Evolutionary conservation across 352 stramenopile genomes (phyloP).

Genomic region (Globisporangium nunn): DNA sequence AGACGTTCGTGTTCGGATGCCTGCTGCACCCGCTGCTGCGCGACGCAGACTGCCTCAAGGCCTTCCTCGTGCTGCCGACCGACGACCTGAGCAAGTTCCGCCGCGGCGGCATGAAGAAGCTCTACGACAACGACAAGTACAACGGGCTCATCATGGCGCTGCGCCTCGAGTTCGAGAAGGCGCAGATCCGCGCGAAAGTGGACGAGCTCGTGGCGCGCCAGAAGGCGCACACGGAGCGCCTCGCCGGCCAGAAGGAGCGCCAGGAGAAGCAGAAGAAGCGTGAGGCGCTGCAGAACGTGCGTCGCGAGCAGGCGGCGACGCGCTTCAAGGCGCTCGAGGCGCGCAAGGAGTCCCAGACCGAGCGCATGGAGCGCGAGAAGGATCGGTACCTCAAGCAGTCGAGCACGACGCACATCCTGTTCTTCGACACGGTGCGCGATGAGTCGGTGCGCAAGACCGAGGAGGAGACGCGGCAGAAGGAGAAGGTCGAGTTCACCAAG

Average conservation of each 20-base stretch:
- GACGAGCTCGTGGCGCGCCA: constrained; percentile 57
- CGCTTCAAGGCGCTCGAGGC: constrained; percentile 78
- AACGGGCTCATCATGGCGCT: constrained; percentile 66
- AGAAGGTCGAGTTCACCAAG: constrained; percentile 88
- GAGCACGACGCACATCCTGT: constrained; percentile 71
- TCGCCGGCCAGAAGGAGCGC: constrained; percentile 53
- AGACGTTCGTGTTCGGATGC: constrained; percentile 77
- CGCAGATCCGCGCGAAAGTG: constrained; percentile 75
- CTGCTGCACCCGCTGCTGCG: constrained; percentile 76
- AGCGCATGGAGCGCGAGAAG: constrained; percentile 81
- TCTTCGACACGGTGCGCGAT: constrained; percentile 76
- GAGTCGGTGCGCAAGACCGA: constrained; percentile 64
- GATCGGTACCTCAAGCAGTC: constrained; percentile 71
- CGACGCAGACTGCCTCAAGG: constrained; percentile 76
- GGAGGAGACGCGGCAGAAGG: constrained; percentile 74
- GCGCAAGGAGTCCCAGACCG: constrained; percentile 71
- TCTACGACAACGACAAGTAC: constrained; percentile 81
- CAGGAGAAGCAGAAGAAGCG: constrained; percentile 63
- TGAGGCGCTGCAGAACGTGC: constrained; percentile 62
- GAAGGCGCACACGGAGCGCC: constrained; percentile 63
- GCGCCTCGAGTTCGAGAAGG: constrained; percentile 80
- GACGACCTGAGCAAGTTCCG: constrained; percentile 72
- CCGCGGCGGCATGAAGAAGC: constrained; percentile 55
- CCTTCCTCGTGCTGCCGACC: constrained; percentile 66
- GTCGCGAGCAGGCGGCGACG: constrained; percentile 58